Base-by-base conservation (phyloP, 768 basidiomycete species). In the Naganishia vaughanmartiniae region DNA sequence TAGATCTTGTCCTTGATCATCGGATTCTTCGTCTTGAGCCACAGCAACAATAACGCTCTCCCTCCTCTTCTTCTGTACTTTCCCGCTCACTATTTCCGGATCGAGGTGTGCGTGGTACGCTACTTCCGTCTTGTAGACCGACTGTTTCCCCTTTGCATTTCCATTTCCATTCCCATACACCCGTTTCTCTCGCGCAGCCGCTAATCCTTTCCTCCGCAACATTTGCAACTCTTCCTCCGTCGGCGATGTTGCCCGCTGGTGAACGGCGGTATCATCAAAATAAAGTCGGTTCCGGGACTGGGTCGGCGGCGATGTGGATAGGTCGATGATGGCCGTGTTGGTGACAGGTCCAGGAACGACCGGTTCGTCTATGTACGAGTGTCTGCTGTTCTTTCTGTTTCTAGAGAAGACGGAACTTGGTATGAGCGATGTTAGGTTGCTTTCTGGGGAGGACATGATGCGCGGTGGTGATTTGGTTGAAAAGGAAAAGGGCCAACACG, bases 1-100 rank as follows among this genome's bases (percentile, higher is more conserved):
- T 12, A 60, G 55, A 14, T 69, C 68, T n/a, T 63, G 60, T 17
- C 60, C 60, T 45, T 63, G 42, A 45, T 63, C 60, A 15, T 63
- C 60, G 31, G 60, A 63, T 10, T 63, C 60, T 45, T 63, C 36
- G 21, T 28, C 39, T n/a, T 17, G n/a, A 4, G 21, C 30, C 11
- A 54, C 34, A 26, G 36, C 15, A n/a, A 42, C 15, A 19, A 46
- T 46, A 4, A 60, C 36, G 36, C 57, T 60, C 19, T n/a, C 24
- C 36, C 36, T 19, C n/a, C 57, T 34, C n/a, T 31, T 33, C 33
- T 7, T 2, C 30, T 5, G 19, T 9, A 31, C 54, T 31, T n/a
- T 15, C 33, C 21, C 45, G 45, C 45, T 46, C 4, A 4, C 21
- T 17, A 15, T 15, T 21, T 46, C 21, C 15, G 21, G 6, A 15